phyloP scores from a whole-genome alignment of 2,329 filamentous ascomycete species.

The Aspergillus vadensis region DNA sequence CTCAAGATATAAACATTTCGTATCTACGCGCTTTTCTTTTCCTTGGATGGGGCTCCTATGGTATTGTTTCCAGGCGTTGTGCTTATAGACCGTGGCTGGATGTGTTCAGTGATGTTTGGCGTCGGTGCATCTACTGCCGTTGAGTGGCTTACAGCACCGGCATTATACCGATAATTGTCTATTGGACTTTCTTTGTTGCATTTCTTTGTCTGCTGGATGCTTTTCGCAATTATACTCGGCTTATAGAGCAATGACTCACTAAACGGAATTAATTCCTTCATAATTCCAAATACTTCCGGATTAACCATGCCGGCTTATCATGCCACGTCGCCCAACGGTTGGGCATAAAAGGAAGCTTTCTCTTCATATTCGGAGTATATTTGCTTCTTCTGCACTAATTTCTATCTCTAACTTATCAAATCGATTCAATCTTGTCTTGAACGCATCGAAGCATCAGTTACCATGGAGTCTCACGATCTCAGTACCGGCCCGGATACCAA shows the following conservation, averaged over 20 bases:
- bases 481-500: background rate
- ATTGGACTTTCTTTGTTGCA: background rate
- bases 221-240: background rate
- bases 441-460: no score
- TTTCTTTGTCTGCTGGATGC: background rate
- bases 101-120: background rate
- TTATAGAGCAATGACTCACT: background rate
- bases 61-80: background rate
- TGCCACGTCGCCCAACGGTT: background rate
- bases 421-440: no score
- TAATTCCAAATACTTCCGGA: conserved; percentile 2
- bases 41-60: background rate
- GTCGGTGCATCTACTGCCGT: background rate
- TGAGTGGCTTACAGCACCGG: background rate
- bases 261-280: background rate
- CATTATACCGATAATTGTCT: background rate
- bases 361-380: no score
- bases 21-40: background rate
- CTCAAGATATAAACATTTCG: background rate
- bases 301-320: background rate
- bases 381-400: no score
- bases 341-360: background rate
- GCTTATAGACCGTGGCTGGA: background rate
- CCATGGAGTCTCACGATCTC: background rate
- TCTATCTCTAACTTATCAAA: no score